These are phyloP conservation scores for Phalaenopsis equestris DNA, from an alignment of 106 monocot genomes.

Conservation along the genomic window DNA sequence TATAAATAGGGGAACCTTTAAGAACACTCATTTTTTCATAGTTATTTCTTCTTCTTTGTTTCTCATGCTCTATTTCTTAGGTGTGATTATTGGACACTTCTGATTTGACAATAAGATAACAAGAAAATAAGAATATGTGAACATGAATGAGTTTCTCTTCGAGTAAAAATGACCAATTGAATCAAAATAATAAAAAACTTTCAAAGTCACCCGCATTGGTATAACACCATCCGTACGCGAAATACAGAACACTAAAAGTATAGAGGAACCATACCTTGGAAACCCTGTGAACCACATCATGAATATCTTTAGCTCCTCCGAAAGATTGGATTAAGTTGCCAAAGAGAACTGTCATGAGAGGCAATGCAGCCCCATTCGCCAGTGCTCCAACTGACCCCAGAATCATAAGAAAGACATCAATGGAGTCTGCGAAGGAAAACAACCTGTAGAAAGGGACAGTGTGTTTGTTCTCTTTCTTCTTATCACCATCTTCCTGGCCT, in stretches of 20 bases:
- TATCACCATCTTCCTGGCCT: not conserved
- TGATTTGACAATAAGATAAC: no score
- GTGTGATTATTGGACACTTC: no score
- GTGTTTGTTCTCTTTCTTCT: slow-evolving; percentile 1
- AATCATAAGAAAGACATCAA: slow-evolving; percentile 41
- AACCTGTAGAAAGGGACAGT: slow-evolving; percentile 46
- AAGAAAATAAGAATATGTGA: no score
- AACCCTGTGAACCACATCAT: slow-evolving; percentile 36
- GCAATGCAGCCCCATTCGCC: slow-evolving; percentile 43
- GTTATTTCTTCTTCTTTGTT: no score
- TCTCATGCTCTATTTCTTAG: no score
- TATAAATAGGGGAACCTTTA: no score
- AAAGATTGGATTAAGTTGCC: slow-evolving; percentile 47
- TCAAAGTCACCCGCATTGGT: not conserved
- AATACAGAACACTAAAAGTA: not conserved
- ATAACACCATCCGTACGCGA: not conserved
- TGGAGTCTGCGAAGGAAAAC: slow-evolving; percentile 50
- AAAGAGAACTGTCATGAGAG: slow-evolving; percentile 55
- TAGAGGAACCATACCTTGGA: slow-evolving; percentile 27
- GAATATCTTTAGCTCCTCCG: slow-evolving; percentile 24
- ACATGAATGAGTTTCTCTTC: not conserved
- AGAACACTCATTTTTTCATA: no score
- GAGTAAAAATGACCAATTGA: not conserved
- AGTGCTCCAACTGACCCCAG: slow-evolving; percentile 34
- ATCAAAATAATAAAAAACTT: not conserved